Evolutionary conservation across 768 basidiomycete genomes (phyloP), one percentile per base, ranked within the genome.

Genomic region (Mycena vulgaris): DNA sequence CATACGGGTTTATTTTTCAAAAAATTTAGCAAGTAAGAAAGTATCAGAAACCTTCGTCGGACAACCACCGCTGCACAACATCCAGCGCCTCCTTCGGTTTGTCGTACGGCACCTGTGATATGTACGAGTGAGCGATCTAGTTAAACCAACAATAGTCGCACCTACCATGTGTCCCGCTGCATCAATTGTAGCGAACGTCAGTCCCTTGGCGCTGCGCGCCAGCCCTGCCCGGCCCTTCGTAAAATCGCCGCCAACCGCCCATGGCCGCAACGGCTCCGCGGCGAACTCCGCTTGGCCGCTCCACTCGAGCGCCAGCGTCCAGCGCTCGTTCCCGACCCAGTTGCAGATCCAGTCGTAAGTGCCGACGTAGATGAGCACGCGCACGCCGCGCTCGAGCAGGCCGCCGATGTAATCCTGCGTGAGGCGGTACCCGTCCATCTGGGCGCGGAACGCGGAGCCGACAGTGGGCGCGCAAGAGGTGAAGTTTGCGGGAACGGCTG

Each of bases 341-440:
- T 93, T 93, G 78, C 93, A 94, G 60, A 90, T 90, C 89, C 89
- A 93, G 72, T 93, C 92, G 65, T 91, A 90, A 35, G 84, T 85
- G 9, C 92, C 93, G 2, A 90, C 90, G 71, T 93, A 94, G 63
- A 92, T 88, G 33, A 95, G 84, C 21, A 91, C 88, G 2, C 88
- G 85, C 30, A 96, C 82, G 0, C 89, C 90, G 23, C 92, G 88
- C 68, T 95, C 93, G 21, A 95, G 88, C 40, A 95, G 86, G 0
- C 85, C 87, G 2, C 88, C 85, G 70, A 93, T 84, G 78, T 93
- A 89, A 78, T 88, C 77, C 74, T 88, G 80, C 58, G 89, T 84
- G 51, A 85, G 83, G 39, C 83, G 83, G 56, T 48, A 72, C 16
- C 70, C 58, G 74, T 93, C 92, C 48, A 86, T 76, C 13, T 84